These are phyloP conservation scores for Blastomyces emzantsi DNA, from an alignment of 2,329 filamentous ascomycete genomes.

Conservation along the genomic window DNA sequence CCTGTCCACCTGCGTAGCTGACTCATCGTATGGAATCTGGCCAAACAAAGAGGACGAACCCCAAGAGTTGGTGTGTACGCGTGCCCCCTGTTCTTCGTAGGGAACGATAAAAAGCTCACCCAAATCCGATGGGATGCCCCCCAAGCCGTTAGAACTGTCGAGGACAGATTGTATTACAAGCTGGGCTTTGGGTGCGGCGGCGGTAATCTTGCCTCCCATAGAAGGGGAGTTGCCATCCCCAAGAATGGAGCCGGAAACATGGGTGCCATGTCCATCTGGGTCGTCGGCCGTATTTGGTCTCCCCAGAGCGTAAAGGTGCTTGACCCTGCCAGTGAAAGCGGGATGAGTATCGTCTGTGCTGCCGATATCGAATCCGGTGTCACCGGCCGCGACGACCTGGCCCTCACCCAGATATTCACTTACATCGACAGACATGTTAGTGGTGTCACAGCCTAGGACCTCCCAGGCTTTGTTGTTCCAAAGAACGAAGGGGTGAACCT, in stretches of 20 bases:
- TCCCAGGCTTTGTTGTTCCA: constrained; percentile 19
- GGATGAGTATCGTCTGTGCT: constrained; percentile 14
- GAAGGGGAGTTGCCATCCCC: constrained; percentile 14
- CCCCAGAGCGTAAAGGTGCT: constrained; percentile 15
- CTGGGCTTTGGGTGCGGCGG: constrained; percentile 17
- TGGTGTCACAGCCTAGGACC: constrained; percentile 14
- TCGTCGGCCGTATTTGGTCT: constrained; percentile 12
- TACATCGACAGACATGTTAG: constrained; percentile 4
- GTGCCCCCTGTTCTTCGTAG: constrained; percentile 16
- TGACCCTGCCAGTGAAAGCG: constrained; percentile 18
- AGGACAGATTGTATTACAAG: constrained; percentile 20
- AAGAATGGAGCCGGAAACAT: constrained; percentile 20
- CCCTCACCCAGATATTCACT: constrained; percentile 15
- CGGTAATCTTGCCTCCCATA: constrained; percentile 17
- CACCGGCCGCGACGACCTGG: constrained; percentile 19
- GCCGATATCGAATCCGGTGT: constrained; percentile 20
- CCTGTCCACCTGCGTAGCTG: constrained; percentile 17
- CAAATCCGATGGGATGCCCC: constrained; percentile 18
- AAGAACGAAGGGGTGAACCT: constrained; percentile 14
- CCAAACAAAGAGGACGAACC: constrained; percentile 10
- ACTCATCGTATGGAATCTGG: constrained; percentile 16
- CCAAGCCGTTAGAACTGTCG: constrained; percentile 12
- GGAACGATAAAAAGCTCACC: constrained; percentile 16
- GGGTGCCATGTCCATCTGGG: constrained; percentile 20
- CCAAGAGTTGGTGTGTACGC: constrained; percentile 21